phyloP scores from a whole-genome alignment of 2,329 filamentous ascomycete genomes.

The Stylonectria norvegica region DNA sequence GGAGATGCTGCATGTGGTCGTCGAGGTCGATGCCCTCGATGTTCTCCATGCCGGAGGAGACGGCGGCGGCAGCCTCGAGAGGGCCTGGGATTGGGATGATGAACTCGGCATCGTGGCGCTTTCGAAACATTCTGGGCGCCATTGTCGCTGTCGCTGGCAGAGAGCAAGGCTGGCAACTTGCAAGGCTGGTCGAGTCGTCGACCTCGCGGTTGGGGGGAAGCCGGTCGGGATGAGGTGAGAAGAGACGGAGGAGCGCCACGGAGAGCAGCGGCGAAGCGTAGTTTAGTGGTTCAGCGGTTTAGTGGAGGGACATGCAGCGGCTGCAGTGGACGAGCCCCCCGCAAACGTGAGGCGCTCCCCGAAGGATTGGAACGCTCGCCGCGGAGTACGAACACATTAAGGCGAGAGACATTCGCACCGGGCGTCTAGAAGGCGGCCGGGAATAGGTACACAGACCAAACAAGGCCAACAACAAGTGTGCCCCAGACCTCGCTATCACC shows the following conservation, averaged over 20 bases:
- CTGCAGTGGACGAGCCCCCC: constrained; percentile 3
- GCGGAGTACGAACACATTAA: constrained; percentile 4
- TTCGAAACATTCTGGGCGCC: constrained; percentile 41
- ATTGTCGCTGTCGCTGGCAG: constrained; percentile 23
- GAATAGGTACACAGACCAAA: neutral
- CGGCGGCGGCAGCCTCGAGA: constrained; percentile 37
- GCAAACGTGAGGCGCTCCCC: constrained; percentile 8
- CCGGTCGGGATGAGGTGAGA: neutral
- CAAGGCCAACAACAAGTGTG: too few species aligned
- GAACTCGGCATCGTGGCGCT: constrained; percentile 44
- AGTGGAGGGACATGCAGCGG: too few species aligned
- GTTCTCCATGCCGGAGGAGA: constrained; percentile 38
- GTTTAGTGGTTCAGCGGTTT: neutral
- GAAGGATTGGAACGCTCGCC: neutral
- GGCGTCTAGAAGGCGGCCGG: neutral
- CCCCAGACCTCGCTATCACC: constrained; percentile 13
- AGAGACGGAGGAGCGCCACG: neutral
- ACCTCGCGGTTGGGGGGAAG: constrained; percentile 4
- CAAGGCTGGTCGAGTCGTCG: constrained; percentile 8
- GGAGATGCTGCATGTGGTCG: constrained; percentile 46
- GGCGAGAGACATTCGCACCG: neutral
- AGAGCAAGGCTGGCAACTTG: too few species aligned
- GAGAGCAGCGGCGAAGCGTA: neutral
- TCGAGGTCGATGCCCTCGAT: too few species aligned
- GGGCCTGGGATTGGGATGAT: constrained; percentile 42